Base-by-base conservation (phyloP, 345 rosid species). In the Rhizophora apiculata region DNA sequence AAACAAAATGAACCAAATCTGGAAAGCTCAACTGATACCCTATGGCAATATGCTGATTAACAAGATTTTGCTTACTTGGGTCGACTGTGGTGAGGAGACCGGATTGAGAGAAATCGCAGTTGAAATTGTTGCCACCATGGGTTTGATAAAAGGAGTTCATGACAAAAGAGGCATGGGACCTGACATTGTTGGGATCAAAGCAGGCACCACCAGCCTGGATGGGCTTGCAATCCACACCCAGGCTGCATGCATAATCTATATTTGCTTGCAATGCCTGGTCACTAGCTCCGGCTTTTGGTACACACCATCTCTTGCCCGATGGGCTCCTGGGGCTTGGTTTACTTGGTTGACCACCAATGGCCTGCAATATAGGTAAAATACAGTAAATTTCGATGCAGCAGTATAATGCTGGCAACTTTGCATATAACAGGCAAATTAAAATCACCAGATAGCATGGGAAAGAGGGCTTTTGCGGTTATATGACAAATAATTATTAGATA, bases 171-270 rank as follows among this genome's bases (percentile, higher is more conserved):
- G 96, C 92, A 37, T 86, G 98, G 16, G 86, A 64, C 70, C 69
- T 66, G 46, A 88, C 15, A 34, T 69, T 87, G 69, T 68, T 74
- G 8, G 93, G 91, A 43, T 80, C 78, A 64, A 77, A 87, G 80
- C 98, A 88, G 0, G 82, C 37, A 16, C 98, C 96, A 0, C 92
- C 92, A 1, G 88, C 77, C 82, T 90, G 91, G 36, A 93, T 82
- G 3, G 93, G 90, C 56, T 54, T 75, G 71, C 98, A 93, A 49
- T 93, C 85, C 60, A 86, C 64, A 2, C 96, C 98, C 20, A 82
- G 73, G 46, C 82, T 79, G 78, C 98, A 93, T 3, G 72, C 89
- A 59, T 85, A 87, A 58, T 90, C 83, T 65, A 90, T 68, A 72
- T 85, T 90, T 26, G 73, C 76, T 80, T 90, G 92, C 51, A 87